Evolutionary conservation across 2,329 filamentous ascomycete species (phyloP), one percentile per base, ranked within the genome.

Genomic region (Ophiostoma piceae): DNA sequence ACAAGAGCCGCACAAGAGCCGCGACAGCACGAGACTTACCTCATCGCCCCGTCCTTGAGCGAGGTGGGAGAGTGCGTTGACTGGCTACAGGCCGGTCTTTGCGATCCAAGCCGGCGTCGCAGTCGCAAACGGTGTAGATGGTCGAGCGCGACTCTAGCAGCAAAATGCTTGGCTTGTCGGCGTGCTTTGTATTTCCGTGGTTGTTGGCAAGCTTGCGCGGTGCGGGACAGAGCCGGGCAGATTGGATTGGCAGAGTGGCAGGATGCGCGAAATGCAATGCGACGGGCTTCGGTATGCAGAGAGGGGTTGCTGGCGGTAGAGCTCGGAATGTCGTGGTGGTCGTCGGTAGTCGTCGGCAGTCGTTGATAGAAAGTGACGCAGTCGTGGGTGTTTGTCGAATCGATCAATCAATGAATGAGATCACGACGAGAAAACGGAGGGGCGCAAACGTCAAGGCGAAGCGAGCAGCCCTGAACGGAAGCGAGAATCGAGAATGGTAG

Each of bases 201-300:
- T 7, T 57, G 39, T 41, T 41, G 19, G 19, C 43, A 47, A 47
- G 43, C 43, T 47, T 47, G 51, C n/a, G 51, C n/a, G 60, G 29
- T 64, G 60, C 60, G 29, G 60, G 29, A 35, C 60, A 26, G 60
- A 35, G 11, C 14, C 26, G 29, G 29, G 60, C 26, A 19, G 14
- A 29, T 29, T 29, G 26, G 26, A 29, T 29, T 29, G 26, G 26
- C 26, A 29, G 60, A 37, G 60, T 16, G 29, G 60, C 26, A 57
- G 51, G 16, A n/a, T 47, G 57, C 57, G 57, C 26, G 26, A 16
- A 37, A 35, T n/a, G 60, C 60, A n/a, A 35, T n/a, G 60, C 60
- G 60, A 65, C 57, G 57, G 32, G 57, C 57, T 62, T 62, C 26
- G 57, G 26, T 32, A 62, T 62, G 57, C 57, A 62, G n/a, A 57